Base-by-base conservation (phyloP, 345 rosid genomes). In the Limnanthes douglasii region DNA sequence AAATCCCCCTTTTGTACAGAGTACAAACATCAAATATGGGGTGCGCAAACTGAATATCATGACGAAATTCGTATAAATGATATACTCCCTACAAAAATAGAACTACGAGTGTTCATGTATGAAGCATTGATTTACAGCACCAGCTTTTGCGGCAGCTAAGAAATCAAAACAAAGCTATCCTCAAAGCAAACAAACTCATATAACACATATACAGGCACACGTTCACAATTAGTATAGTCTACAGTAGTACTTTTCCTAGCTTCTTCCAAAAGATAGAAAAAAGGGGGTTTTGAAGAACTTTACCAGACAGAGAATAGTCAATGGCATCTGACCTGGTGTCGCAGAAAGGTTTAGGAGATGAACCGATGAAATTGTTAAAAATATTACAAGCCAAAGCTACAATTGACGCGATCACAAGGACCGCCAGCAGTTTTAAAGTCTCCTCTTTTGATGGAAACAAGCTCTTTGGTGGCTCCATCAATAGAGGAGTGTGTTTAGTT, bases 361-460 rank as follows among this genome's bases (percentile, higher is more conserved):
- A 69, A 41, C 20, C 45, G 17, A 69, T 15, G 37, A 51, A 37
- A n/a, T 22, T 37, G 32, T 55, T 40, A 15, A 82, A 16, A 68
- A 61, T 58, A 39, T 57, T 63, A 56, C 93, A 82, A 50, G 74
- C 22, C n/a, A 78, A 45, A 44, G 76, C 85, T 11, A 78, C 82
- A 0, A 52, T 42, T 26, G 75, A 71, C 3, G 97, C 86, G 47
- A 86, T 48, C 16, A 61, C 64, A 34, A 82, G 30, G 5, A 82
- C 78, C 1, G 58, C 48, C 2, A 78, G 7, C 15, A 82, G 68
- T 25, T 59, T 65, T 40, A 50, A 41, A 21, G 71, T 43, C 49
- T 82, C 97, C 21, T 50, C 68, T 38, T 56, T 69, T 2, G 94
- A 70, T 19, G 97, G 97, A 52, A 86, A 61, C 36, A 86, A 51